A percentile compares a stretch with the other conserved stretches of the same genome.
phyloP scores from a whole-genome alignment of 1,139 yeast genomes.

The Debaryomyces fabryi region DNA sequence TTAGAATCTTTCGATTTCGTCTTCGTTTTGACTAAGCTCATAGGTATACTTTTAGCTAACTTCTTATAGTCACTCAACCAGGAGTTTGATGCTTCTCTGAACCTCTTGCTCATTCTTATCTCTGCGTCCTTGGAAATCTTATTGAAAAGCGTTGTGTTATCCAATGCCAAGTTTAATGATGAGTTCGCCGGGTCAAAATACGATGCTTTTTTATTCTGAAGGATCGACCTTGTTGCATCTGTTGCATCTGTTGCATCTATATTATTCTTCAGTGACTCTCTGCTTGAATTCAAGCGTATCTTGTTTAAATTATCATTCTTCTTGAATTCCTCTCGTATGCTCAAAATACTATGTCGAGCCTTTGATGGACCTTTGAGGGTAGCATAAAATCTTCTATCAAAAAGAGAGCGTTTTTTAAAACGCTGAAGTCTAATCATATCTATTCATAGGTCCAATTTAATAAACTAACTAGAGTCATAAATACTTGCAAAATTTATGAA shows the following conservation, averaged over 20 bases:
- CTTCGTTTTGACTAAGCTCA: neutral
- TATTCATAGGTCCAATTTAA: neutral
- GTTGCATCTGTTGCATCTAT: slow-evolving; percentile 4
- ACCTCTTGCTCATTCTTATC: slow-evolving; percentile 23
- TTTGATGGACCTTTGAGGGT: neutral
- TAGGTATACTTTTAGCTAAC: neutral
- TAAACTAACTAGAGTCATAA: neutral
- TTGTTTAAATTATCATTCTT: neutral
- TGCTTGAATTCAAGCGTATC: neutral
- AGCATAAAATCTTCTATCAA: neutral
- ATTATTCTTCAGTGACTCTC: neutral
- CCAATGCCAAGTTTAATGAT: slow-evolving; percentile 12
- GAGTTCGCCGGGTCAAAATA: slow-evolving; percentile 17
- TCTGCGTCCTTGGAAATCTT: slow-evolving; percentile 20
- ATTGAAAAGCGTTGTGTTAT: slow-evolving; percentile 15
- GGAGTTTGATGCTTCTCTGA: slow-evolving; percentile 20
- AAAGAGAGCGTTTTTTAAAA: neutral
- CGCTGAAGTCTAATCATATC: slow-evolving; percentile 2
- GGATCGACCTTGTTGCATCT: slow-evolving; percentile 7
- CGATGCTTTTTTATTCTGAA: slow-evolving; percentile 7
- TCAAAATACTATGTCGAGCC: neutral
- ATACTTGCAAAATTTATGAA: neutral
- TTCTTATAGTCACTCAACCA: slow-evolving; percentile 22
- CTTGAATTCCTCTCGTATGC: neutral
- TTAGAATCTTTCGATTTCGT: slow-evolving; percentile 1